Evolutionary conservation across 305 asterid species (phyloP), one percentile per base, ranked within the genome.

Genomic region (Fraxinus baroniana): DNA sequence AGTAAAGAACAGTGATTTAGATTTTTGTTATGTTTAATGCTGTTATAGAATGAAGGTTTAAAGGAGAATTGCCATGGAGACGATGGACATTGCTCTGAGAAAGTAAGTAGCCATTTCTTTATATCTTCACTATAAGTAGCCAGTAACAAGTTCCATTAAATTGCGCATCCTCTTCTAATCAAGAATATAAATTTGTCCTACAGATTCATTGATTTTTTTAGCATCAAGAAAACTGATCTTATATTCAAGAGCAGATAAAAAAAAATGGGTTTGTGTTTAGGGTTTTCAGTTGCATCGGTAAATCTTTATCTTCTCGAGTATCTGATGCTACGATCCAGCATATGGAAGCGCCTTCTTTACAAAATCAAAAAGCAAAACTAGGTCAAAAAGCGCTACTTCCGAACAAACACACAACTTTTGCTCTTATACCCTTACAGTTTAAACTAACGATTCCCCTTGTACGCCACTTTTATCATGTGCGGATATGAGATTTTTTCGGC

Each of bases 11-110:
- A 33, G 24, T 32, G 26, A 72, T 33, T 5, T 60, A n/a, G 7
- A 13, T 2, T 12, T 5, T 77, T 74, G 22, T 18, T 9, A 44
- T 77, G 13, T 79, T 33, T 46, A 18, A 57, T 80, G 46, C 24
- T 83, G 77, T 39, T 84, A 57, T 87, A 95, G 99, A 90, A 83
- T 73, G 95, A 91, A 71, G 99, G 98, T 30, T 81, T 95, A 10
- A 90, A 82, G 82, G 97, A 91, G 87, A 90, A 83, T 82, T 85
- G 81, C 70, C 81, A 82, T 77, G 88, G 87, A 22, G 81, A 87
- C 81, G 93, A 93, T 66, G 88, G 93, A 15, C 88, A 88, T 81
- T 86, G 87, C 80, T 89, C 90, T 76, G 88, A 83, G 80, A 93
- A 91, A 84, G 99, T 95, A 86, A 18, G 91, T 18, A 57, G 24